Evolutionary conservation across 2,329 filamentous ascomycete genomes (phyloP).

Genomic region (Hysterium pulicare): DNA sequence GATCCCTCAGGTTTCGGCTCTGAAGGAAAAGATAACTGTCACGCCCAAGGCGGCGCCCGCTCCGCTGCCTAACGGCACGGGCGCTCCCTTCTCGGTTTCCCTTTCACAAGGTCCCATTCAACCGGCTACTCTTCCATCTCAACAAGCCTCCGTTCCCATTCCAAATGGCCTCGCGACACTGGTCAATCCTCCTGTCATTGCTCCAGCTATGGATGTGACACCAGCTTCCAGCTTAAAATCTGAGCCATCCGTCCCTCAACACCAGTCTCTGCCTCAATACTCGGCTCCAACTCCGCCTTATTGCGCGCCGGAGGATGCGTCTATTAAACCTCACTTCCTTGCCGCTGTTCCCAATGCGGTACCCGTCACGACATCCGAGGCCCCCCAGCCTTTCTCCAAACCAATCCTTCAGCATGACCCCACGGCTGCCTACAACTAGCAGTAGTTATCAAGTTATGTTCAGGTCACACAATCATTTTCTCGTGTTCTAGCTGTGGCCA

Average conservation of each 20-base stretch:
- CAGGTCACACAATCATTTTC: too few species aligned
- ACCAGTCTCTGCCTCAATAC: too few species aligned
- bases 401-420: not conserved
- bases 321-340: not conserved
- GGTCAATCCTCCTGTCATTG: not conserved
- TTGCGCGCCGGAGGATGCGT: not conserved
- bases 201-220: not conserved
- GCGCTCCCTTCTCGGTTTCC: not conserved
- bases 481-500: too few species aligned
- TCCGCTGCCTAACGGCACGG: not conserved
- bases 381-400: not conserved
- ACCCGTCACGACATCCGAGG: not conserved
- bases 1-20: not conserved
- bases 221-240: not conserved
- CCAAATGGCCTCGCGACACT: not conserved
- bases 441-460: too few species aligned
- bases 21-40: constrained; percentile 1
- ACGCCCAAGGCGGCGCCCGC: not conserved
- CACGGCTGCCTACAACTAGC: not conserved
- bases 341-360: not conserved
- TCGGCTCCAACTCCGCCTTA: not conserved
- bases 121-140: not conserved
- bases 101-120: not conserved
- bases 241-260: not conserved
- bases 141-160: not conserved